Percentiles rank a stretch among this genome's conserved stretches.
phyloP scores from a whole-genome alignment of 768 basidiomycete genomes.

The Lyophyllum semitale region DNA sequence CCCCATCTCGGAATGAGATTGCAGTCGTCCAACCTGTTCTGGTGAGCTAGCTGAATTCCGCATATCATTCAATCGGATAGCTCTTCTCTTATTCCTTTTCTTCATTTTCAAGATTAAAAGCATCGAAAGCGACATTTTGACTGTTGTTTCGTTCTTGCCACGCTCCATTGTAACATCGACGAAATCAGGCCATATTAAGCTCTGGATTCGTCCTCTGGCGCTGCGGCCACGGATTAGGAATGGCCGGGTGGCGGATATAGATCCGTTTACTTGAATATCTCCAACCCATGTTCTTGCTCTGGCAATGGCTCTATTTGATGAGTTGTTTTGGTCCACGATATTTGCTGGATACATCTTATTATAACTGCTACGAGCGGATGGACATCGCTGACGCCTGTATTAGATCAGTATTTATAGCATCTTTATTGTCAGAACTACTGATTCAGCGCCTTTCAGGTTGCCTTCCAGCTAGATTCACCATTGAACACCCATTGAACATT shows the following conservation, averaged over 20 bases:
- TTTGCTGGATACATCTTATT: background rate
- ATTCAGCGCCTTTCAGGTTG: background rate
- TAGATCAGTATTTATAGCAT: background rate
- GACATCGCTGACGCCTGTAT: background rate
- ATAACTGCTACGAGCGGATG: background rate
- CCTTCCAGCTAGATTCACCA: too few species aligned
- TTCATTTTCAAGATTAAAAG: conserved; percentile 71
- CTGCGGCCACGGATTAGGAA: conserved; percentile 34
- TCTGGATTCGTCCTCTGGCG: conserved; percentile 82
- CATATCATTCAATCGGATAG: background rate
- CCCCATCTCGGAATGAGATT: conserved; percentile 89
- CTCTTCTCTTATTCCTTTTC: conserved; percentile 1
- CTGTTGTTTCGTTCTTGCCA: conserved; percentile 75
- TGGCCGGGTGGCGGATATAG: conserved; percentile 11
- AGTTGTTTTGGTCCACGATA: background rate
- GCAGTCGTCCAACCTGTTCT: conserved; percentile 89
- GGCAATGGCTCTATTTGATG: background rate
- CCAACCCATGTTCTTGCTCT: background rate
- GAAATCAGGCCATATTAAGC: conserved; percentile 73
- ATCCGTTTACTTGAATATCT: conserved; percentile 11
- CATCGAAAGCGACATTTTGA: conserved; percentile 78
- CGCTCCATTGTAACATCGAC: conserved; percentile 79
- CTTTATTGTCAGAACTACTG: background rate
- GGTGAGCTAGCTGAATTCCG: too few species aligned
- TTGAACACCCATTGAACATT: too few species aligned